Base-by-base conservation (phyloP, 768 basidiomycete genomes). In the Coprinellus aureogranulatus region DNA sequence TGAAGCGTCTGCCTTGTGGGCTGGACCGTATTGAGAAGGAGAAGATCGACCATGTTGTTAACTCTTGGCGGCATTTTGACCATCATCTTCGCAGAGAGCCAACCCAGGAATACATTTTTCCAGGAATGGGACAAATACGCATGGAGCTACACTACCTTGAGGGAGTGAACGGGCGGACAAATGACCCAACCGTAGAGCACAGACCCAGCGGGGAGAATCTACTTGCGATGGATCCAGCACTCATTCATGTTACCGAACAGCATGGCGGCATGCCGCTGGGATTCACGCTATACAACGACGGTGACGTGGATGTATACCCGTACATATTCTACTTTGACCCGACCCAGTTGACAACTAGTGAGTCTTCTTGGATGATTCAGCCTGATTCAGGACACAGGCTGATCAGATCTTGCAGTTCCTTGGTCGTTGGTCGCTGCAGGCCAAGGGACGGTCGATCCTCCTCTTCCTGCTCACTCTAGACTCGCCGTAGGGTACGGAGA, bases 211-310 rank as follows among this genome's bases (percentile, higher is more conserved):
- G 68, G 0, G 41, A 61, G 20, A 70, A 75, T 48, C 64, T 75
- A 20, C 59, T 75, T 27, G 62, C 59, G 2, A 49, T 61, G 9
- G 68, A 72, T 12, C 70, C 70, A 8, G 66, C 70, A 9, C 59
- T 54, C 2, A 45, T 75, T 8, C 47, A 65, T 1, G 64, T 72
- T 4, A 0, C 46, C 9, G 63, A 73, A 26, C 8, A 34, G 4
- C 26, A 14, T 18, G 51, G 25, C 46, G 27, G 14, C 16, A 28
- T 2, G 25, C 28, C 25, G 34, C 68, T 76, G 10, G 76, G 76
- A 6, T 64, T 78, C 54, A 68, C 66, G 8, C 63, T 77, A 30
- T 63, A 63, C 54, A 78, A 78, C 59, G 54, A 68, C 0, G 70
- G 72, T 0, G 61, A 65, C 41, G 23, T 63, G 11, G 60, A 66